Conservation (phyloP, 169 alveolate genomes). For the Babesia sp. region DNA sequence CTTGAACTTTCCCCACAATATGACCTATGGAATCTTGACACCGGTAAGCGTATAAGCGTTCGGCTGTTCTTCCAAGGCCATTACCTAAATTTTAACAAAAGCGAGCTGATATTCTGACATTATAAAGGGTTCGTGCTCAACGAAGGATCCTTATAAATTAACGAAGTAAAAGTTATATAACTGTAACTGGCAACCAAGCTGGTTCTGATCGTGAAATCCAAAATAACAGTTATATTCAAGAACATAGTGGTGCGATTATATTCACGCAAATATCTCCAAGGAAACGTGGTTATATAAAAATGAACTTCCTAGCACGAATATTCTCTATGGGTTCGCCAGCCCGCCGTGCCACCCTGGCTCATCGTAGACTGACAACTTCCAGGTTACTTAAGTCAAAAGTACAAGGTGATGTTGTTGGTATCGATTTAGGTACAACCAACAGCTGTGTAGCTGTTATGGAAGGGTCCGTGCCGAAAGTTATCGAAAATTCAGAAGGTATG, state of each 20-base stretch:
- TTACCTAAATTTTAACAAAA: neutral
- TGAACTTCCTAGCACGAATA: slow-evolving; percentile 19
- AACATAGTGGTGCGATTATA: too few species aligned
- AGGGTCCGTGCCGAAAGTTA: slow-evolving; percentile 94
- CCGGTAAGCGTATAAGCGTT: neutral
- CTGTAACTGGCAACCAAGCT: too few species aligned
- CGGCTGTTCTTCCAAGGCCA: neutral
- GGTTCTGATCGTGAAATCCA: too few species aligned
- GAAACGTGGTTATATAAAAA: neutral
- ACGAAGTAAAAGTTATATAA: too few species aligned
- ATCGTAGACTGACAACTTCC: slow-evolving; percentile 31
- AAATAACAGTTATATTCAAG: too few species aligned
- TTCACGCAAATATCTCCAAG: too few species aligned
- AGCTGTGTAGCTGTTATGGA: slow-evolving; percentile 98
- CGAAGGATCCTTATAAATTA: too few species aligned
- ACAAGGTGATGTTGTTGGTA: slow-evolving; percentile 93
- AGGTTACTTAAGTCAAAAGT: slow-evolving; percentile 61
- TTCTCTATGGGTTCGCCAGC: slow-evolving; percentile 35
- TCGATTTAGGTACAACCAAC: slow-evolving; percentile 99
- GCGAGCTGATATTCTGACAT: too few species aligned
- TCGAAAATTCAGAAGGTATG: slow-evolving; percentile 93
- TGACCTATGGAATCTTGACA: slow-evolving; percentile 7
- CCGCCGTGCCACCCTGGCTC: slow-evolving; percentile 24
- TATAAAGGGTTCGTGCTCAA: too few species aligned
- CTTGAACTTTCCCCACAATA: slow-evolving; percentile 22